Base-by-base conservation (phyloP, 139 green algal species). In the Closterium sp. region DNA sequence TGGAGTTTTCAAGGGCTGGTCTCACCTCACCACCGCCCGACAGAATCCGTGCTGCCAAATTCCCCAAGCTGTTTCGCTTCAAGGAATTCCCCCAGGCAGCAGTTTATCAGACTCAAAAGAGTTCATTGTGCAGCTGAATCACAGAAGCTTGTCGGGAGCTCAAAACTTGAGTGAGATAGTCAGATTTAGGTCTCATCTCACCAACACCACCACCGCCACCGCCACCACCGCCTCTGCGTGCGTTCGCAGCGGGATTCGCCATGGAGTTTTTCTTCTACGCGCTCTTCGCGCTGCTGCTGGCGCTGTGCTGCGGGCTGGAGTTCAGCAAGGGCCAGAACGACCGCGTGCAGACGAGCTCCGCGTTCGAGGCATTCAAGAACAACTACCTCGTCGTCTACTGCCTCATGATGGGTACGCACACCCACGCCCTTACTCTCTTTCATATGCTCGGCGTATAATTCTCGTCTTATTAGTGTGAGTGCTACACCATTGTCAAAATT, bases 331-430 rank as follows among this genome's bases (percentile, higher is more conserved):
- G 36, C 66, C 28, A 34, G 32, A 93, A 94, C 9, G 91, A 95
- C 43, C 93, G 90, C n/a, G n/a, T 64, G 25, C 36, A 69, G 36
- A 55, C 76, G 33, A 93, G 38, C 19, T 35, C 76, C 21, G 28
- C 84, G 5, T 99, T 99, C 93, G 34, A 94, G 23, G 34, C 88
- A 0, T 99, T 99, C 93, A 93, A 97, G 4, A 97, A 96, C 91
- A 99, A 99, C 88, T 99, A 99, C 91, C 89, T 99, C 33, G 5
- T 98, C 0, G 97, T 99, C 0, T 99, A 99, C 94, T 96, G 94
- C 32, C 92, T 99, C 10, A 98, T 98, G 96, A 99, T 99, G 98
- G 97, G 91, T 94, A 38, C 9, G 88, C 34, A 38, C 64, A 83
- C 64, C n/a, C 34, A 38, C 43, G 8, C 12, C 2, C 43, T 28